Evolutionary conservation across 192 early-diverging fungal species (phyloP), one percentile per base, ranked within the genome.

Genomic region (Coemansia sp.): DNA sequence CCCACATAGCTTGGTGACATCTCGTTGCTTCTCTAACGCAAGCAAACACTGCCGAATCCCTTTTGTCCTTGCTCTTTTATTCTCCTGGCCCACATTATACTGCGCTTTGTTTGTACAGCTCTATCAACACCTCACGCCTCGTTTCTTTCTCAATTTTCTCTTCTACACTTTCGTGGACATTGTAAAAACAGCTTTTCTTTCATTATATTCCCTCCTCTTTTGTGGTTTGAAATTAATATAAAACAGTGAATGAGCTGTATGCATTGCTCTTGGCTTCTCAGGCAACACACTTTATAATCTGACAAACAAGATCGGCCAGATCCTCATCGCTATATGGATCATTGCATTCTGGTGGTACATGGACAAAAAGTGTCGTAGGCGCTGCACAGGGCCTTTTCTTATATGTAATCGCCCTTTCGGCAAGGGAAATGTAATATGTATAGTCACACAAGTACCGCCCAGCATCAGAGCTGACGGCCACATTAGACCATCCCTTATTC

Each of bases 361-460:
- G 84, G 6, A 85, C 73, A 77, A 85, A 85, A 37, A 85, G 56
- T n/a, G 72, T 74, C 40, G 63, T 39, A n/a, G 76, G 76, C 21
- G 47, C 68, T 32, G 66, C 32, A 21, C 61, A 39, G 12, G 52
- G 47, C 6, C 66, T 37, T 2, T 43, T 45, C 41, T 65, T 49
- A 43, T 74, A 74, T 39, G 49, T 61, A 10, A 58, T 68, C 54
- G 58, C 56, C 0, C 45, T 62, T 59, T 78, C 76, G 1, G 76
- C 81, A 61, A 88, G 72, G 43, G 85, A 85, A 8, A 69, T 71
- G 36, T 87, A 88, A 54, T 85, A 87, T 7, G 86, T 86, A 62
- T 78, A 88, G 42, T 88, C 87, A 76, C 87, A 88, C 21, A 88
- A 56, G 54, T 88, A 88, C 0, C 67, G 68, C 11, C 87, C 87